These are phyloP conservation scores for Leccinum variicolor DNA, from an alignment of 768 basidiomycete species.

Conservation along the genomic window DNA sequence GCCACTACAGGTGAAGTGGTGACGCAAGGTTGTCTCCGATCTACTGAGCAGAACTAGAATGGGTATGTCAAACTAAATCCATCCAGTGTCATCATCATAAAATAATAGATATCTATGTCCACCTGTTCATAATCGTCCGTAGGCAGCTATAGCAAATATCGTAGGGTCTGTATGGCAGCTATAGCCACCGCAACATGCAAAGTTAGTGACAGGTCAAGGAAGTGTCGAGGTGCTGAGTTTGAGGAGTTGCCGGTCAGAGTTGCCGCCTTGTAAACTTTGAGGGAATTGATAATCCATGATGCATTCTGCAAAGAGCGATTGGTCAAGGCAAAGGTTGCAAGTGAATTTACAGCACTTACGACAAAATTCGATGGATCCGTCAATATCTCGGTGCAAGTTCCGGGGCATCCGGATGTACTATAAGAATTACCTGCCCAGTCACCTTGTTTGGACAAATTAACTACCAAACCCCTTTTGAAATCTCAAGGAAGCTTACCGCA, in stretches of 20 bases:
- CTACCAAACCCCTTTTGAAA: background rate
- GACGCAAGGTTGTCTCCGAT: slow-evolving; percentile 42
- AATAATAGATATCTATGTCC: slow-evolving; percentile 10
- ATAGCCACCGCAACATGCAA: slow-evolving; percentile 9
- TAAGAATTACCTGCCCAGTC: slow-evolving; percentile 88
- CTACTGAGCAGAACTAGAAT: background rate
- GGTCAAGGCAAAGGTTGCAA: slow-evolving; percentile 3
- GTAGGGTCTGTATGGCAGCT: slow-evolving; percentile 12
- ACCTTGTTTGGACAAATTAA: slow-evolving; percentile 37
- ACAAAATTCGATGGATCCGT: slow-evolving; percentile 71
- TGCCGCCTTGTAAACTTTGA: slow-evolving; percentile 72
- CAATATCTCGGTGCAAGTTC: slow-evolving; percentile 60
- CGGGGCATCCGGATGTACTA: slow-evolving; percentile 68
- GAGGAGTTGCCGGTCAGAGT: slow-evolving; percentile 38
- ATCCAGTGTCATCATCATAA: slow-evolving; percentile 8
- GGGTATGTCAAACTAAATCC: slow-evolving; percentile 4
- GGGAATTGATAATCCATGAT: slow-evolving; percentile 73
- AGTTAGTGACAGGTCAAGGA: slow-evolving; percentile 3
- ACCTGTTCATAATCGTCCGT: background rate
- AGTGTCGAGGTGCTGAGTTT: slow-evolving; percentile 4
- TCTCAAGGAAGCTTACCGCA: slow-evolving; percentile 51
- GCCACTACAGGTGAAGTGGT: slow-evolving; percentile 23
- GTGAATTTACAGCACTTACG: slow-evolving; percentile 38
- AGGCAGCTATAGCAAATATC: slow-evolving; percentile 16
- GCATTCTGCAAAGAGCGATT: slow-evolving; percentile 52